Evolutionary conservation across 345 rosid genomes (phyloP).

Genomic region (Garcia nutans): DNA sequence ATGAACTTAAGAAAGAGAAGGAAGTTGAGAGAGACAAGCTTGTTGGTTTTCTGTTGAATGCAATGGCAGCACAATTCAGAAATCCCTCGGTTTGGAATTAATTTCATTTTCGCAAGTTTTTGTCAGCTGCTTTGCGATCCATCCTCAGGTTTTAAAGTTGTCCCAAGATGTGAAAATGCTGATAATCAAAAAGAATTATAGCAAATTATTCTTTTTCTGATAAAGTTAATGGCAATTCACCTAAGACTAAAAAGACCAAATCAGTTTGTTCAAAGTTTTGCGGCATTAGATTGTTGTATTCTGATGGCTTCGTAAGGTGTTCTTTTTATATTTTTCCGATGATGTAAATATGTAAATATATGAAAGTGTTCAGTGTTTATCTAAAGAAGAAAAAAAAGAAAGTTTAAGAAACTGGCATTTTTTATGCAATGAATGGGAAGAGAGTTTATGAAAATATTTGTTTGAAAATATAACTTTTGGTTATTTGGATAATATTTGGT

Average conservation of each 20-base stretch:
- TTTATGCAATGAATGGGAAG: not conserved
- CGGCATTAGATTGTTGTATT: not conserved
- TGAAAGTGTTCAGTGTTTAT: not conserved
- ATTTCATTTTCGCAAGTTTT: slow-evolving; percentile 9
- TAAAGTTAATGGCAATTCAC: not conserved
- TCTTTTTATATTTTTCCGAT: not conserved
- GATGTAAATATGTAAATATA: slow-evolving; percentile 4
- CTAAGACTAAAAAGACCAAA: not conserved
- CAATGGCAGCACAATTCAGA: slow-evolving; percentile 66
- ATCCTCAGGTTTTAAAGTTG: not conserved
- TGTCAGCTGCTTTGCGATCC: not conserved
- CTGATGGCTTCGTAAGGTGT: not conserved
- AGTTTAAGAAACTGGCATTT: not conserved
- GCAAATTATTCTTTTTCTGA: too few relatives aligned
- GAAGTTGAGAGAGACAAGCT: slow-evolving; percentile 64
- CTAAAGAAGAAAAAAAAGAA: not conserved
- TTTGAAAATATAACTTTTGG: too few relatives aligned
- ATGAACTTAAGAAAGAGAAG: slow-evolving; percentile 79
- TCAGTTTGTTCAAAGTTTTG: not conserved
- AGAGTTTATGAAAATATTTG: not conserved
- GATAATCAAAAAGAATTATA: not conserved
- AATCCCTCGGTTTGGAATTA: slow-evolving; percentile 73
- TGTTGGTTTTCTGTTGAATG: slow-evolving; percentile 66
- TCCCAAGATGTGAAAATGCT: not conserved
- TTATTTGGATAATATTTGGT: too few relatives aligned